Base-by-base conservation (phyloP, 2,329 filamentous ascomycete species). In the Dactylellina haptotyla region DNA sequence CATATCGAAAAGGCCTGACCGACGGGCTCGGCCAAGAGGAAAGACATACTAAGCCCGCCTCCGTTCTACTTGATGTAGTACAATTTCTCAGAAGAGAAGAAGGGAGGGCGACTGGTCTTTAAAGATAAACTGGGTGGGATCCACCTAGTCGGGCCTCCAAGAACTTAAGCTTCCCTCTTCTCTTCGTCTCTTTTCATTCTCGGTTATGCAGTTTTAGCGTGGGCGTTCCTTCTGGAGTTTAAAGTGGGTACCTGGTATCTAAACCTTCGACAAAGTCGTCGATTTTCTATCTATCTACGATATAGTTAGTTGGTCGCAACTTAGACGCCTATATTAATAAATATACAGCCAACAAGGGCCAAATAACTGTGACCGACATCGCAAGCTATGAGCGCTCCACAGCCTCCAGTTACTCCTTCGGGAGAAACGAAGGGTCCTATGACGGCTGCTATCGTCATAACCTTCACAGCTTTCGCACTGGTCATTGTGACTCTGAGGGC, bases 381-480 rank as follows among this genome's bases (percentile, higher is more conserved):
- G 25, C 2, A 6, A 4, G 48, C 23, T 14, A 70, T 70, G 65
- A 63, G 65, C 16, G 56, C 48, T 26, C 56, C 28, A 8, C 57
- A 32, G 43, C 37, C 65, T 28, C 14, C 12, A 4, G 23, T 50
- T 9, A 45, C 20, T 56, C 65, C 65, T 16, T 61, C 67, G 10
- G 67, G 67, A 18, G 67, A 72, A 25, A 65, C 16, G 25, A 53
- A 43, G 8, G 67, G 67, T 25, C 67, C 67, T 18, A 64, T 72
- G 59, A 72, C 67, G 0, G 54, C 59, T 4, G 67, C 67, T n/a
- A 72, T 72, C 12, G 67, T 72, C 30, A 64, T 72, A 4, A 72
- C 51, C 0, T 72, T 72, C 26, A 72, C 59, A 8, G 43, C 58
- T 3, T 72, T 72, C 32, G 67, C 58, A 2, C 26, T 72, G 2